Percentiles rank a stretch among this genome's conserved stretches.
Conservation (phyloP, 2,329 filamentous ascomycete genomes). For the Plenodomus lindquistii region DNA sequence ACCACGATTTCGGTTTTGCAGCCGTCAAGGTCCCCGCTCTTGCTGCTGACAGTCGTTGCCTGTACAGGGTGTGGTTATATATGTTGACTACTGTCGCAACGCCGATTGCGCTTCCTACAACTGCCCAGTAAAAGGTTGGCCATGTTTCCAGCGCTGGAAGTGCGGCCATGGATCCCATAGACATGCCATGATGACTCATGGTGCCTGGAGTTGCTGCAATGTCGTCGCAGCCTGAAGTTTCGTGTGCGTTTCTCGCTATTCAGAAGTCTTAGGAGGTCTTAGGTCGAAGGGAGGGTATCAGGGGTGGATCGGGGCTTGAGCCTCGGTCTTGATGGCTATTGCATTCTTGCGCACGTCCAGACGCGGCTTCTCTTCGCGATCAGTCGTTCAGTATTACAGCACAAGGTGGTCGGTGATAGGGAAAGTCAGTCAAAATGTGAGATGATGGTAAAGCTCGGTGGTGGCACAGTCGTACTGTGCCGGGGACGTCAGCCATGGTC, state of each 20-base stretch:
- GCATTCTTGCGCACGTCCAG: background rate
- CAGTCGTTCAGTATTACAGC: background rate
- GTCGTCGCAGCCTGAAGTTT: conserved; percentile 10
- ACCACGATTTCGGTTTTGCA: conserved; percentile 57
- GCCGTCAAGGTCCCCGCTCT: conserved; percentile 47
- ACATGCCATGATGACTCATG: conserved; percentile 32
- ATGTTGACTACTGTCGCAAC: conserved; percentile 51
- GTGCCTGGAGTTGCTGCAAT: conserved; percentile 9
- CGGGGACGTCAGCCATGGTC: conserved; percentile 14
- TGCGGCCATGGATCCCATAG: conserved; percentile 49
- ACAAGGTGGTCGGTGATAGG: background rate
- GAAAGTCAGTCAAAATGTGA: conserved; percentile 3
- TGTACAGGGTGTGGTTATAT: conserved; percentile 53
- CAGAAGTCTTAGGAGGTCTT: background rate
- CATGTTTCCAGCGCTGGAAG: conserved; percentile 52
- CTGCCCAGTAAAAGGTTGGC: conserved; percentile 59
- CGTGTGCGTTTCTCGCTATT: conserved; percentile 4
- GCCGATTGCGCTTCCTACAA: conserved; percentile 52
- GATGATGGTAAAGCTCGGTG: background rate
- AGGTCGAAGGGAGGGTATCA: background rate
- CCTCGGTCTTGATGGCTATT: background rate
- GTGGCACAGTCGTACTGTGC: conserved; percentile 1
- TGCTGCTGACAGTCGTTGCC: conserved; percentile 56
- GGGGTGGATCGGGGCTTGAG: background rate
- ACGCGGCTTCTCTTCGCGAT: background rate